Evolutionary conservation across 331 rosid genomes (phyloP), one percentile per base, ranked within the genome.

Genomic region (Saraca asoca): DNA sequence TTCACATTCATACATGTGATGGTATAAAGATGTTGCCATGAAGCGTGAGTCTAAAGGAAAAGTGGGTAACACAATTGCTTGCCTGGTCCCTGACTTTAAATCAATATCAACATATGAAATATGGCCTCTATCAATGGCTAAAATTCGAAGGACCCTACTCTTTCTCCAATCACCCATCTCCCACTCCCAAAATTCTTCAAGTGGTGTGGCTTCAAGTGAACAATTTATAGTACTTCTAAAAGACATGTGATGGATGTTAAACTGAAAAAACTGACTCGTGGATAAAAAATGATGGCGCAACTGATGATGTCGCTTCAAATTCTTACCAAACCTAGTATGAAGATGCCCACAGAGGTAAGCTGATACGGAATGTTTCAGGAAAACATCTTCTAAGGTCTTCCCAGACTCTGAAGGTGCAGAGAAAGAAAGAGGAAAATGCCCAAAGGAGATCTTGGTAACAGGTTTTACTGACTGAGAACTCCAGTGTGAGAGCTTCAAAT

Each of bases 81-180:
- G 59, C 51, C 72, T 78, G 69, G 68, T 48, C 55, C 86, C 96
- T 12, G 66, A 75, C 78, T 75, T 86, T 68, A 90, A 78, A 87
- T 86, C 97, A 68, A 86, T 48, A 72, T 93, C 98, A 68, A 81
- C 76, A 67, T 74, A 83, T 43, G 96, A 90, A 79, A 90, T 87
- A 62, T 66, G 85, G 31, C 96, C 98, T 48, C 60, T 71, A 77
- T 93, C 98, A 69, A 90, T 84, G 81, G 97, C 95, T 78, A 93
- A 62, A 76, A 93, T 75, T 64, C 97, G 84, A 82, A 93, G 58
- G 72, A 82, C 81, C 81, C 95, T 81, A 58, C 77, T 86, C 85
- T 64, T 90, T 87, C 97, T 84, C 96, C 97, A 93, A 72, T 90
- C 98, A 16, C 97, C 98, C 91, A 86, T 90, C 82, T 90, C 97